phyloP scores from a whole-genome alignment of 805 yeast species.

The Yarrowia bubula region DNA sequence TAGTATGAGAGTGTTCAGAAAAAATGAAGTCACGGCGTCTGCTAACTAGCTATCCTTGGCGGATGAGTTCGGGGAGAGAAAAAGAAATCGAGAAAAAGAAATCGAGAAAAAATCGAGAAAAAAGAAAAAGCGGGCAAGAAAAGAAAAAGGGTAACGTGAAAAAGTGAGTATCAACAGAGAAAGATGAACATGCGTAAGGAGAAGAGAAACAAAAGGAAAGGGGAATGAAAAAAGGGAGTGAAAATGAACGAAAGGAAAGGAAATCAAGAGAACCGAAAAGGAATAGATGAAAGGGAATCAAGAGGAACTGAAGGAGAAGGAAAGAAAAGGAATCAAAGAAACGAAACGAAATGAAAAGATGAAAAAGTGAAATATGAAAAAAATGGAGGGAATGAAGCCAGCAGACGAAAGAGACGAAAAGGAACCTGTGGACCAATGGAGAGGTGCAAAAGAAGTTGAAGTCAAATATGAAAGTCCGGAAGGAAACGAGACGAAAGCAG shows the following conservation, averaged over 20 bases:
- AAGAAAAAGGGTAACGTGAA: too few relatives aligned
- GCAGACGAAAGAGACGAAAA: neutral
- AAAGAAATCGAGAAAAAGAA: neutral
- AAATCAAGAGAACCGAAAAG: too few relatives aligned
- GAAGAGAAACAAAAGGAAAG: neutral
- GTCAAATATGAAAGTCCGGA: too few relatives aligned
- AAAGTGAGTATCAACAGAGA: neutral
- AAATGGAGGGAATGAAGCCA: neutral
- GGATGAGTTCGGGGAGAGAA: neutral
- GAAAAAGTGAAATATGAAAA: neutral
- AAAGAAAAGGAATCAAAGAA: neutral
- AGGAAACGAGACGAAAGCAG: too few relatives aligned
- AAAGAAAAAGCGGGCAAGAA: too few relatives aligned
- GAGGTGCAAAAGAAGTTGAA: too few relatives aligned
- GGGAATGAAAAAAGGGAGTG: neutral
- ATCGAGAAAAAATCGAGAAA: neutral
- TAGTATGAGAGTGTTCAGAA: neutral
- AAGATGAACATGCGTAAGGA: too few relatives aligned
- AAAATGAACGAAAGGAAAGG: too few relatives aligned
- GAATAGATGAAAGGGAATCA: too few relatives aligned
- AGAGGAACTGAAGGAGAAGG: too few relatives aligned
- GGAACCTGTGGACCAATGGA: too few relatives aligned
- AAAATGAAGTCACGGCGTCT: neutral
- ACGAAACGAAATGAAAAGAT: neutral
- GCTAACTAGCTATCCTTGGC: neutral